These are phyloP conservation scores for Triangularia verruculosa DNA, from an alignment of 2,329 filamentous ascomycete species.

Conservation along the genomic window DNA sequence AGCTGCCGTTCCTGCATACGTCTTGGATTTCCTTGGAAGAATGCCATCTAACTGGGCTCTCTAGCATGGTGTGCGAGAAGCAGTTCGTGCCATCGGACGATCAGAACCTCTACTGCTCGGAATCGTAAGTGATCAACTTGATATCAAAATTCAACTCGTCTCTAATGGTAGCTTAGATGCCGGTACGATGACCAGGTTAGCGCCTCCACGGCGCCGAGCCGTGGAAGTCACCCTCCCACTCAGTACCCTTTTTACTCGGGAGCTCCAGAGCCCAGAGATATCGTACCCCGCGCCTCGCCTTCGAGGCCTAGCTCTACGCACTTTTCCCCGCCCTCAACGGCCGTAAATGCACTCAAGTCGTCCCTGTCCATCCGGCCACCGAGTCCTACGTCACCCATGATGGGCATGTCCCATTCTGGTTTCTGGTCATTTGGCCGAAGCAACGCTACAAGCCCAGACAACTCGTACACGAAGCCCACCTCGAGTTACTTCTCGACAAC, in stretches of 20 bases:
- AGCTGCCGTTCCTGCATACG: constrained; percentile 35
- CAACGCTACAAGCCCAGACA: constrained; percentile 50
- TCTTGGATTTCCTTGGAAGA: constrained; percentile 11
- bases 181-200: constrained; percentile 50
- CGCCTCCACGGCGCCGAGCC: constrained; percentile 32
- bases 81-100: constrained; percentile 60
- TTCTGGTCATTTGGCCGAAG: constrained; percentile 56
- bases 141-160: background rate
- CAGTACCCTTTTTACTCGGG: constrained; percentile 46
- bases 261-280: constrained; percentile 56
- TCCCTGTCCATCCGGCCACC: constrained; percentile 53
- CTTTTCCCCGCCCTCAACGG: constrained; percentile 49
- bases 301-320: constrained; percentile 57
- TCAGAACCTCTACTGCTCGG: constrained; percentile 60
- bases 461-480: constrained; percentile 47
- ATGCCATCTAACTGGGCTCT: constrained; percentile 30
- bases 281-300: constrained; percentile 61
- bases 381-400: constrained; percentile 53
- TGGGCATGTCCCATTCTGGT: constrained; percentile 37
- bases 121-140: constrained; percentile 47
- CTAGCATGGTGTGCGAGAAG: constrained; percentile 65
- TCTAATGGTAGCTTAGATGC: constrained; percentile 41
- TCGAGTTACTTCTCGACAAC: constrained; percentile 50
- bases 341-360: constrained; percentile 38
- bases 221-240: constrained; percentile 34